Evolutionary conservation across 495 filamentous ascomycete genomes (phyloP).

Genomic region (Cercophora samala): DNA sequence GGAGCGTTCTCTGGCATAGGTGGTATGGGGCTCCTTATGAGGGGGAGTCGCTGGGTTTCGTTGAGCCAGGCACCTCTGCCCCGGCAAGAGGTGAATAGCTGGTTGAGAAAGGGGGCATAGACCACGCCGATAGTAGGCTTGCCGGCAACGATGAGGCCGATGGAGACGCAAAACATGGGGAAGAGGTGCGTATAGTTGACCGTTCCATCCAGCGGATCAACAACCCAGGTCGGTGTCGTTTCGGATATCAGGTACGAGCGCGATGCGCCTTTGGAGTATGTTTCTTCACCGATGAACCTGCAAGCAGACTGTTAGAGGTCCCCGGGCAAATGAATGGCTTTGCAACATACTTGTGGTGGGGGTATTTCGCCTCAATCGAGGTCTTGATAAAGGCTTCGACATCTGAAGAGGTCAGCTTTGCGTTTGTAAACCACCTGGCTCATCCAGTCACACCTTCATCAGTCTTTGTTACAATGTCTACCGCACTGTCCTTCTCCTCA

Average conservation of each 20-base stretch:
- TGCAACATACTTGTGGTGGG: conserved; percentile 54
- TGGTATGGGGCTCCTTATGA: conserved; percentile 55
- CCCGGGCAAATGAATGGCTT: background rate
- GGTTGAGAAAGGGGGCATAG: conserved; percentile 60
- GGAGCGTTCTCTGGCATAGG: conserved; percentile 61
- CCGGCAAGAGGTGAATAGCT: conserved; percentile 59
- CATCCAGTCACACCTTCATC: conserved; percentile 52
- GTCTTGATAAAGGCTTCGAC: conserved; percentile 63
- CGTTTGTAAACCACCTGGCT: background rate
- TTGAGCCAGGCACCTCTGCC: conserved; percentile 66
- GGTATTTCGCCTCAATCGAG: conserved; percentile 54
- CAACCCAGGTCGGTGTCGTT: conserved; percentile 60
- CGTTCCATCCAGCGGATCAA: conserved; percentile 68
- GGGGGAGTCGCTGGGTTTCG: conserved; percentile 55
- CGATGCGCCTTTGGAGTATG: conserved; percentile 56
- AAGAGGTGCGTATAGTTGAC: conserved; percentile 72
- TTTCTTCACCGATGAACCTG: conserved; percentile 70
- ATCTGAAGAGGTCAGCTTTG: conserved; percentile 42
- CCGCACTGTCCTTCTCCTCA: conserved; percentile 61
- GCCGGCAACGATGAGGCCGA: conserved; percentile 57
- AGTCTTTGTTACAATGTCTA: conserved; percentile 69
- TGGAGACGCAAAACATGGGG: conserved; percentile 70
- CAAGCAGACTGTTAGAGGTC: conserved; percentile 1
- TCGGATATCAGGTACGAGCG: conserved; percentile 59
- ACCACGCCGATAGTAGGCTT: conserved; percentile 62